Evolutionary conservation across 164 flowering plant genomes (phyloP), one percentile per base, ranked within the genome.

Genomic region (Platanus orientalis): DNA sequence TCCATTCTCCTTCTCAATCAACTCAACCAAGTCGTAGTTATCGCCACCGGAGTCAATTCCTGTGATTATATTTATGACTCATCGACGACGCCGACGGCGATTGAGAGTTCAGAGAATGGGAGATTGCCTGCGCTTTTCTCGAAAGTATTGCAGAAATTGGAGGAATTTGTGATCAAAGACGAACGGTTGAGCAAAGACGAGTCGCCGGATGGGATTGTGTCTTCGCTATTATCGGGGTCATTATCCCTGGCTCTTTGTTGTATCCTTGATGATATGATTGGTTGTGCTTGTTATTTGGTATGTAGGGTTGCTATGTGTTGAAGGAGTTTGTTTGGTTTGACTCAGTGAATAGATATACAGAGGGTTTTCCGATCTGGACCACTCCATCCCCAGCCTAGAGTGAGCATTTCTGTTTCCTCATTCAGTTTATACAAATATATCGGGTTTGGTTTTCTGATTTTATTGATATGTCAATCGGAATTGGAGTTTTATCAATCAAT

Each of bases 181-280:
- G 87, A 85, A 72, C 57, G 73, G 56, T 58, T 79, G 66, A 68
- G 73, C 66, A 69, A 67, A 50, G 78, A 80, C 23, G 82, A 71
- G 30, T 52, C 78, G 0, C 66, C 62, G 14, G 72, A 73, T 48
- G 77, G 76, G 24, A 68, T 74, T 5, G 63, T 66, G 1, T 77
- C 87, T 25, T 89, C 97, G 0, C 79, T 91, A 42, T 75, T 91
- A 4, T 94, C 99, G 1, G 99, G 99, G 7, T 87, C 99, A 5
- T 64, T 94, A 53, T 94, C 99, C 1, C 80, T 89, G 84, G 97
- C 99, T 39, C 88, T 94, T 39, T 94, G 99, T 59, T 94, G 98
- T 93, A 93, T 93, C 98, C 97, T 80, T 69, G 2, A 2, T 29
- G 26, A 10, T n/a, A n/a, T 42, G 56, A 13, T 53, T 42, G 24